Evolutionary conservation across 306 rosid species (phyloP).

Genomic region (Leucaena leucocephala): DNA sequence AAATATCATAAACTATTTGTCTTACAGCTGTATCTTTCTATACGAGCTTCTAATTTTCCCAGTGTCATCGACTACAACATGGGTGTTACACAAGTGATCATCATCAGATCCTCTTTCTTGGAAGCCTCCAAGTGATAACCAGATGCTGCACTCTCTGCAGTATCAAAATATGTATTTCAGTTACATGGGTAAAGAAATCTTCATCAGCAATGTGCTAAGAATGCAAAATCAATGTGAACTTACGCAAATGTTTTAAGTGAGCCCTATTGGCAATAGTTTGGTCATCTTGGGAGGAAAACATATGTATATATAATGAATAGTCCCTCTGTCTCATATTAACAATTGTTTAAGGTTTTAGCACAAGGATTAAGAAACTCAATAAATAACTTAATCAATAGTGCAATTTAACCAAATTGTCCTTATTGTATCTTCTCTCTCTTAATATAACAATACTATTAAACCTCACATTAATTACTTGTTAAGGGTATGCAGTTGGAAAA

Average conservation of each 20-base stretch:
- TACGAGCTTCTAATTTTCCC: constrained; percentile 77
- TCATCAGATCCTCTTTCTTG: constrained; percentile 87
- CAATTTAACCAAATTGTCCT: too few species aligned
- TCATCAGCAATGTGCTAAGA: constrained; percentile 15
- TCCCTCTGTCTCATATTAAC: neutral
- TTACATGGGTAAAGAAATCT: constrained; percentile 13
- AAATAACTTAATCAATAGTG: too few species aligned
- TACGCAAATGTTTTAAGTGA: neutral
- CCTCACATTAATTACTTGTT: neutral
- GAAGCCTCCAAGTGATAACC: constrained; percentile 98
- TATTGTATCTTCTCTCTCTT: neutral
- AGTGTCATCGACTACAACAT: constrained; percentile 77
- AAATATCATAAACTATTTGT: constrained; percentile 17
- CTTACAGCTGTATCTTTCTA: constrained; percentile 89
- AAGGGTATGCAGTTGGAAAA: neutral
- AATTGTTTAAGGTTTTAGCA: neutral
- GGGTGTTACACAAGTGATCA: constrained; percentile 75
- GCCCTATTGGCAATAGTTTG: neutral
- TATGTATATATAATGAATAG: neutral
- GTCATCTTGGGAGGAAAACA: neutral
- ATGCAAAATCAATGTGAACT: neutral
- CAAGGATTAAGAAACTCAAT: neutral
- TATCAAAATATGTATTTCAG: constrained; percentile 17
- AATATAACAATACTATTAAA: neutral
- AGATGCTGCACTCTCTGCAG: constrained; percentile 86